These are phyloP conservation scores for Durio zibethinus DNA, from an alignment of 345 rosid genomes.

Conservation along the genomic window DNA sequence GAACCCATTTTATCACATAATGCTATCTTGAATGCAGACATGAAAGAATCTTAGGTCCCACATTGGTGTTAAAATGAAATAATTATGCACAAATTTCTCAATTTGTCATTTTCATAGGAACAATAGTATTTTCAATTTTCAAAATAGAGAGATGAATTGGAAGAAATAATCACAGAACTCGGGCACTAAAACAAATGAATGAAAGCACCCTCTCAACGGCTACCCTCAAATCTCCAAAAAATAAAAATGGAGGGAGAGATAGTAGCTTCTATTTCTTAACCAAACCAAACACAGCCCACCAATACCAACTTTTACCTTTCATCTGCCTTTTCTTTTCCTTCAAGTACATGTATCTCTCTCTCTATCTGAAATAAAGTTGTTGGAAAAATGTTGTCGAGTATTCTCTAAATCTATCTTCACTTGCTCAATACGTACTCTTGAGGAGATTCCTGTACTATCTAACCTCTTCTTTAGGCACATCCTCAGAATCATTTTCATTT, in stretches of 20 bases:
- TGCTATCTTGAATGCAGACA: neutral
- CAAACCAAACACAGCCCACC: conserved; percentile 23
- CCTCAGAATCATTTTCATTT: conserved; percentile 20
- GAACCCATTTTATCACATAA: neutral
- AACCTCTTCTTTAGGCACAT: conserved; percentile 14
- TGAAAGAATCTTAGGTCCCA: neutral
- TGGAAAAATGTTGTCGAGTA: conserved; percentile 50
- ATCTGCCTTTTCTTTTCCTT: conserved; percentile 5
- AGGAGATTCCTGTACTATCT: conserved; percentile 21
- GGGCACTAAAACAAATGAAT: conserved; percentile 17
- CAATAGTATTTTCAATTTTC: neutral
- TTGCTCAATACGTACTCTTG: conserved; percentile 39
- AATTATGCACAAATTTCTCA: neutral
- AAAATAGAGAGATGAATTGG: neutral
- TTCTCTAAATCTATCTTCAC: conserved; percentile 39
- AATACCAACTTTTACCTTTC: conserved; percentile 1
- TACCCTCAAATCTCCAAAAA: neutral
- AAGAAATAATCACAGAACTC: conserved; percentile 7
- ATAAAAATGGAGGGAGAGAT: neutral
- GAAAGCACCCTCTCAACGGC: conserved; percentile 72
- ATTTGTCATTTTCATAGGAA: conserved; percentile 18
- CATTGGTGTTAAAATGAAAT: neutral
- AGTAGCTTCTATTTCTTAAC: conserved; percentile 22
- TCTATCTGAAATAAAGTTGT: conserved; percentile 33
- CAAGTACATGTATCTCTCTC: neutral